Percentiles rank a stretch among this genome's conserved stretches.
Evolutionary conservation across 2,329 filamentous ascomycete species (phyloP).

Genomic region (Nemania sp.): DNA sequence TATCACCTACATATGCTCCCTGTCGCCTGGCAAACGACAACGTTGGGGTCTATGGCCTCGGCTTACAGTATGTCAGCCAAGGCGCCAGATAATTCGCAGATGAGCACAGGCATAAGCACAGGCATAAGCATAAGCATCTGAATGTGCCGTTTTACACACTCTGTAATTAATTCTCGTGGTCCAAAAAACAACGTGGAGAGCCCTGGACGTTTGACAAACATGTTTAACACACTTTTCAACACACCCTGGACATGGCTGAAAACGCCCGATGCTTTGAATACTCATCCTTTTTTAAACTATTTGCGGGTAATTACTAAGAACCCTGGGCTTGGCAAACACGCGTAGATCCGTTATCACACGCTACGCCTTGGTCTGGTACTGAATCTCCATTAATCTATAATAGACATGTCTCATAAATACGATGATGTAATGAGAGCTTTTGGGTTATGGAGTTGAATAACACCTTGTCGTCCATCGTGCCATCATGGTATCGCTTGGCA

Average conservation of each 20-base stretch:
- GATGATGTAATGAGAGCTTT: conserved; percentile 5
- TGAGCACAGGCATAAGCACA: not conserved
- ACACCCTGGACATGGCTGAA: too few relatives aligned
- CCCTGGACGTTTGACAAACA: too few relatives aligned
- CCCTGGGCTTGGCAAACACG: not conserved
- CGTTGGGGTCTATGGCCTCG: not conserved
- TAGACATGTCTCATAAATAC: conserved; percentile 5
- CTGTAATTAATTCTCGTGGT: too few relatives aligned
- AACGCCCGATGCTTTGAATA: not conserved
- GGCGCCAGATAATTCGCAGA: conserved; percentile 1
- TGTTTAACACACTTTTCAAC: too few relatives aligned
- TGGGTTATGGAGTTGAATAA: not conserved
- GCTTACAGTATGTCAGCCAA: not conserved
- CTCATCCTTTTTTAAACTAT: not conserved
- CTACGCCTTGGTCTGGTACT: not conserved
- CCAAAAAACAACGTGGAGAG: too few relatives aligned
- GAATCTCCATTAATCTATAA: conserved; percentile 10
- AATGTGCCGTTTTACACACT: too few relatives aligned
- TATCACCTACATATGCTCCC: conserved; percentile 14
- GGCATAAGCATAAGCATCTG: too few relatives aligned
- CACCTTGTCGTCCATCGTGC: not conserved
- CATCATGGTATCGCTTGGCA: conserved; percentile 2
- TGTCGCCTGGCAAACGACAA: conserved; percentile 13
- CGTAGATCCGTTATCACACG: not conserved
- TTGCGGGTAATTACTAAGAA: not conserved